phyloP scores from a whole-genome alignment of 371 early-diverging fungal species.

The Haplosporangium sp. region DNA sequence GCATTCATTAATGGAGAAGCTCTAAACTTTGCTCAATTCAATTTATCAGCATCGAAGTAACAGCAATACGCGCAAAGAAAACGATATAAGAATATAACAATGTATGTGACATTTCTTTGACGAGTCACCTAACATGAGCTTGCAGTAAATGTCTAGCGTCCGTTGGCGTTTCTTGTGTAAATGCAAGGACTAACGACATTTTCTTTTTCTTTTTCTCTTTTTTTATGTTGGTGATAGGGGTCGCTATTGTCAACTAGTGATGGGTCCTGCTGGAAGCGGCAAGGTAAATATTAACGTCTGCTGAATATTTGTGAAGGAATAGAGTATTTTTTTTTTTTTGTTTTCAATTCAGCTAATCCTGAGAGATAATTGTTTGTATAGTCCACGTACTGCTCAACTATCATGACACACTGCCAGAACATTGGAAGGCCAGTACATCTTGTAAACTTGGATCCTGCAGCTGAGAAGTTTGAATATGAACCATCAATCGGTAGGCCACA shows the following conservation, averaged over 20 bases:
- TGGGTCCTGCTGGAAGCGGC: conserved; percentile 98
- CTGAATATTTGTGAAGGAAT: not conserved
- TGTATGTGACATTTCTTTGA: not conserved
- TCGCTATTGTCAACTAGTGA: conserved; percentile 94
- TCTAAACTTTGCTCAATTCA: not conserved
- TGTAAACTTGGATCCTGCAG: conserved; percentile 99
- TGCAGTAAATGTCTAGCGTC: too few species aligned
- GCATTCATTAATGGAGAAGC: too few species aligned
- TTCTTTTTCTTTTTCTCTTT: too few species aligned
- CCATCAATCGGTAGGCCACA: conserved; percentile 78
- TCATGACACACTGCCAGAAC: conserved; percentile 91
- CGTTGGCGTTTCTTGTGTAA: too few species aligned
- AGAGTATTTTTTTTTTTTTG: too few species aligned
- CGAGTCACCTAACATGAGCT: too few species aligned
- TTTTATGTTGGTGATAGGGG: conserved; percentile 63
- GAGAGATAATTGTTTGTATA: conserved; percentile 27
- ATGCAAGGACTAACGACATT: too few species aligned
- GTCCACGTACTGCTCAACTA: conserved; percentile 97
- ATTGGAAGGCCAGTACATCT: conserved; percentile 88
- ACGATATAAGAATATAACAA: conserved; percentile 2
- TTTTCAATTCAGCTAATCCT: too few species aligned
- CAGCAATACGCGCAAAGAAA: not conserved
- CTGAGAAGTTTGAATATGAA: conserved; percentile 92
- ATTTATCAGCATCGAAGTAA: not conserved
- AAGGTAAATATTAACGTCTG: conserved; percentile 69